Evolutionary conservation across 2,329 filamentous ascomycete species (phyloP).

Genomic region (Microcyclosporella mali): DNA sequence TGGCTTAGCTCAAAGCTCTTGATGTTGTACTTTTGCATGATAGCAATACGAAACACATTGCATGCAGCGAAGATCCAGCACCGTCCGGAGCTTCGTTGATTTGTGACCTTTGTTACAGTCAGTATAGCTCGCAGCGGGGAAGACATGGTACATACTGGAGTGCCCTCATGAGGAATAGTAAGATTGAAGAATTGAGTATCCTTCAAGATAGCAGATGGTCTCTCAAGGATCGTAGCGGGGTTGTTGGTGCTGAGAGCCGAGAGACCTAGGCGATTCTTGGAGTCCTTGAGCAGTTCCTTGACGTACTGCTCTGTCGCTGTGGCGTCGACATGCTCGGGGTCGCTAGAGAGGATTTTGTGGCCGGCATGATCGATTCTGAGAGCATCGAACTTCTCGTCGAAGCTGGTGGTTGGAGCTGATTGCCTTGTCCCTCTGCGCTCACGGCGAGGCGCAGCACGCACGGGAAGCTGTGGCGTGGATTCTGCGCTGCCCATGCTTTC

Average conservation of each 20-base stretch:
- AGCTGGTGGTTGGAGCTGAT: constrained; percentile 14
- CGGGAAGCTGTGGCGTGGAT: constrained; percentile 16
- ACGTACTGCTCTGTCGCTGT: constrained; percentile 28
- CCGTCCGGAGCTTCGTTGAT: constrained; percentile 72
- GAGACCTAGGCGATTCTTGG: constrained; percentile 63
- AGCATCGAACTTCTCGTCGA: constrained; percentile 33
- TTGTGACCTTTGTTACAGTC: constrained; percentile 55
- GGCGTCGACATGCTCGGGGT: constrained; percentile 26
- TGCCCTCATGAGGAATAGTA: constrained; percentile 73
- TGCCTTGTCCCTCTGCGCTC: constrained; percentile 12
- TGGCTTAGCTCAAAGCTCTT: constrained; percentile 80
- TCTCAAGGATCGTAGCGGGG: constrained; percentile 60
- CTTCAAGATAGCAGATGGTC: constrained; percentile 54
- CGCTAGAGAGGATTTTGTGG: constrained; percentile 15
- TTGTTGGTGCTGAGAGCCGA: constrained; percentile 64
- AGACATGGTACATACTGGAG: constrained; percentile 40
- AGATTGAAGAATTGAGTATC: constrained; percentile 80
- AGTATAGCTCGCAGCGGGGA: not conserved
- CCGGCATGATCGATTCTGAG: constrained; percentile 25
- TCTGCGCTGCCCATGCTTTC: constrained; percentile 22
- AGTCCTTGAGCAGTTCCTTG: constrained; percentile 29
- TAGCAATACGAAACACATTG: constrained; percentile 83
- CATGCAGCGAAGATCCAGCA: constrained; percentile 91
- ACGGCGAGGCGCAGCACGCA: constrained; percentile 11
- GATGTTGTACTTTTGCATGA: constrained; percentile 77